Percentiles rank a stretch among this genome's conserved stretches.
Conservation (phyloP, 1,284 basidiomycete genomes). For the Ustilago crameri region DNA sequence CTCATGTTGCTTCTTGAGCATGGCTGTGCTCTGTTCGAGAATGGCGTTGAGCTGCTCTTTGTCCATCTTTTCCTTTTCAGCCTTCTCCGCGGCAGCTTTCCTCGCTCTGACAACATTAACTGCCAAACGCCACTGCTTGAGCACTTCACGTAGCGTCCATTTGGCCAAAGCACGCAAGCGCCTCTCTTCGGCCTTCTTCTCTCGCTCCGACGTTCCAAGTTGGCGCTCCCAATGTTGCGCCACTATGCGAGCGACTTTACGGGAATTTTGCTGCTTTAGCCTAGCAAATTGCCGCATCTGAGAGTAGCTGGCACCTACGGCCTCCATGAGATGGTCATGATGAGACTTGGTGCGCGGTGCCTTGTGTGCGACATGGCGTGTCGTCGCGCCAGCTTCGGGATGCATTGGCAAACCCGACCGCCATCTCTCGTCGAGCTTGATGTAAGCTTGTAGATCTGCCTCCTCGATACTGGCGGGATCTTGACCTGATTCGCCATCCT, state of each 20-base stretch:
- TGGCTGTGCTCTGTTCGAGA: constrained; percentile 85
- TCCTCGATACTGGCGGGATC: constrained; percentile 22
- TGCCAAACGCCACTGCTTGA: constrained; percentile 87
- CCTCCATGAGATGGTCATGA: constrained; percentile 53
- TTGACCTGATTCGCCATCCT: constrained; percentile 34
- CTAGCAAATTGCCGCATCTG: constrained; percentile 63
- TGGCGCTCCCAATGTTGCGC: constrained; percentile 82
- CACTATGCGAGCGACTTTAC: constrained; percentile 77
- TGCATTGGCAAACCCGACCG: constrained; percentile 47
- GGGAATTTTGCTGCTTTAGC: constrained; percentile 65
- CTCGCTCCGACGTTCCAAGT: constrained; percentile 75
- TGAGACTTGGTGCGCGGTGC: constrained; percentile 40
- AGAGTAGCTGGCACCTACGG: constrained; percentile 30
- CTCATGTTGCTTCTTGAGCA: constrained; percentile 77
- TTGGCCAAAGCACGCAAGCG: constrained; percentile 78
- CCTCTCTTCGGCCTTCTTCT: constrained; percentile 76
- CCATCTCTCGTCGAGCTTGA: constrained; percentile 41
- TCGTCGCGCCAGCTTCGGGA: constrained; percentile 17
- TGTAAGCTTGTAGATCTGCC: constrained; percentile 30
- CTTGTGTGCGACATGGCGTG: constrained; percentile 36
- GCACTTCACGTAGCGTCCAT: constrained; percentile 77
- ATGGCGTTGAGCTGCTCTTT: constrained; percentile 90
- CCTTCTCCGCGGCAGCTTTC: constrained; percentile 73
- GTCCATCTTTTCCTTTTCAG: constrained; percentile 77
- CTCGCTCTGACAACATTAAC: constrained; percentile 83